Conservation (phyloP, 2,329 filamentous ascomycete species). For the Ophiostoma himal-ulmi region DNA sequence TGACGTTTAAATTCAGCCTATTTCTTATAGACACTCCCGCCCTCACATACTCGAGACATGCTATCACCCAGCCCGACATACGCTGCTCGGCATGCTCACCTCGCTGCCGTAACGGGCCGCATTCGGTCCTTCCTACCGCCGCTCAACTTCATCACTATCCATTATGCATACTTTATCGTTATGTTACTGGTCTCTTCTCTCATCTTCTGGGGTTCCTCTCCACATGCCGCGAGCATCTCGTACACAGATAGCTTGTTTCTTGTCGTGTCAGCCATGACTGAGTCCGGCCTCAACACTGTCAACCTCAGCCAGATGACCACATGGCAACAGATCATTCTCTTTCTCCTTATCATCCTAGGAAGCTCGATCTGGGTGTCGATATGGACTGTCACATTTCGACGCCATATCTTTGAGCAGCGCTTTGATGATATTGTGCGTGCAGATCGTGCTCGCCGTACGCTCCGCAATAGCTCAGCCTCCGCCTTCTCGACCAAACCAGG, state of each 20-base stretch:
- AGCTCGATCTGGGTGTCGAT: conserved; percentile 60
- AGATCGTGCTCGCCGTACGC: conserved; percentile 33
- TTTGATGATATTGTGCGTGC: conserved; percentile 49
- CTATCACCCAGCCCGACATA: not conserved
- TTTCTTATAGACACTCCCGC: not conserved
- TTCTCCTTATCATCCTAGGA: conserved; percentile 57
- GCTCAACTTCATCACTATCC: conserved; percentile 57
- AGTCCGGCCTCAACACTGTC: conserved; percentile 59
- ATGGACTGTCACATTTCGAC: conserved; percentile 56
- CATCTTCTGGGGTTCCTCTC: conserved; percentile 55
- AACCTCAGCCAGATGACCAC: conserved; percentile 58
- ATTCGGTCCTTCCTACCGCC: conserved; percentile 43
- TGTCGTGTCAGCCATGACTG: conserved; percentile 59
- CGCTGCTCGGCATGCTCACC: not conserved
- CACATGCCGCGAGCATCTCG: conserved; percentile 45
- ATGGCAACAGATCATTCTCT: conserved; percentile 60
- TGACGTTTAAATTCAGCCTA: not conserved
- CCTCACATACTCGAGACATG: not conserved
- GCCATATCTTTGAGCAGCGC: conserved; percentile 55
- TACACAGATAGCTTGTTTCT: conserved; percentile 62
- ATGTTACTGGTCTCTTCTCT: conserved; percentile 50
- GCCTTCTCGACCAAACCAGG: not conserved
- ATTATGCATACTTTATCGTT: conserved; percentile 60
- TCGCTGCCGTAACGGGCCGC: not conserved
- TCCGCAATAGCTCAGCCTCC: not conserved